phyloP scores from a whole-genome alignment of 2,329 filamentous ascomycete genomes.

The Fusarium citri region DNA sequence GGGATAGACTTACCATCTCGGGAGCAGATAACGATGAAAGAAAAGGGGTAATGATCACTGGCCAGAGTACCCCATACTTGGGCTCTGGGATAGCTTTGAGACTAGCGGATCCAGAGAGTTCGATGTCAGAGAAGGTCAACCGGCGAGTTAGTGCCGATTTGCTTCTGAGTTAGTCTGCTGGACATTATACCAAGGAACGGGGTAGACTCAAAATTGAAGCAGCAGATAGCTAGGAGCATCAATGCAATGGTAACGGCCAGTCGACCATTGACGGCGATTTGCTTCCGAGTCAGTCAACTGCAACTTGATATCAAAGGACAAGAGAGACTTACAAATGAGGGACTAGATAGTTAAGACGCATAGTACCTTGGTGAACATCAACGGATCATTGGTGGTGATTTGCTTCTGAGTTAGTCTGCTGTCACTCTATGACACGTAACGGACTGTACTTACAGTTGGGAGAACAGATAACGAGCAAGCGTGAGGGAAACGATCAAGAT shows the following conservation, averaged over 20 bases:
- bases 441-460: neutral
- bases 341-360: too few species aligned
- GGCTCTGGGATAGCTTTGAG: neutral
- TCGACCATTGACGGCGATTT: too few species aligned
- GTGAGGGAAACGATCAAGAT: too few species aligned
- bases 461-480: neutral
- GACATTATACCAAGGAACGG: neutral
- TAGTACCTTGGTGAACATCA: too few species aligned
- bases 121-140: neutral
- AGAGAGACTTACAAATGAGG: rapidly evolving
- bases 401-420: neutral
- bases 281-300: too few species aligned
- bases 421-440: neutral
- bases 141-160: rapidly evolving
- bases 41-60: neutral
- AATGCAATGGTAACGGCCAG: too few species aligned
- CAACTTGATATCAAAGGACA: rapidly evolving
- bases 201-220: neutral
- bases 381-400: neutral
- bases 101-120: rapidly evolving
- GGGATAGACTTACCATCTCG: neutral
- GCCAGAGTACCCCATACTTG: neutral
- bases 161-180: neutral
- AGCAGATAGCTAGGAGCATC: neutral
- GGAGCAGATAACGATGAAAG: neutral